Conservation (phyloP, 768 basidiomycete genomes). For the Naganishia vaughanmartiniae region DNA sequence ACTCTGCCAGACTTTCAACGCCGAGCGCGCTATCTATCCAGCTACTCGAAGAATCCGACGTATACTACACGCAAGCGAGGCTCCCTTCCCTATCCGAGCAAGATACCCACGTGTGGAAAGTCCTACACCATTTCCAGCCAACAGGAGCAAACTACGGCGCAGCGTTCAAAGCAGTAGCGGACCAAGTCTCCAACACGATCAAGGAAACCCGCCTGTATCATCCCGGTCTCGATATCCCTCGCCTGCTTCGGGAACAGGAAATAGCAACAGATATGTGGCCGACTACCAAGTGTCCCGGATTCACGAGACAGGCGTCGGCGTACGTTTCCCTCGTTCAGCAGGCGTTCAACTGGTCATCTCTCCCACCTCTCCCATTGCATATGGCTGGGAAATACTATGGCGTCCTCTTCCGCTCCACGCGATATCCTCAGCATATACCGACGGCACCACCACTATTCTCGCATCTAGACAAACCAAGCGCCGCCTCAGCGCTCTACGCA, state of each 20-base stretch:
- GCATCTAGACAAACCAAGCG: background rate
- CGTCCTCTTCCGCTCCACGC: constrained; percentile 80
- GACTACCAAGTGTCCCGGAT: background rate
- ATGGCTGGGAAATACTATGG: constrained; percentile 58
- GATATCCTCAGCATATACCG: constrained; percentile 57
- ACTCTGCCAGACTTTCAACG: no score
- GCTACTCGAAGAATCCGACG: background rate
- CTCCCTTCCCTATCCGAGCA: constrained; percentile 1
- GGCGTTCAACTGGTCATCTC: constrained; percentile 17
- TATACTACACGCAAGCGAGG: constrained; percentile 9
- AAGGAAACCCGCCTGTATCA: background rate
- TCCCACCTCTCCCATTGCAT: background rate
- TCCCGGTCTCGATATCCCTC: background rate
- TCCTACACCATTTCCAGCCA: constrained; percentile 17
- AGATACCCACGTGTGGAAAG: background rate
- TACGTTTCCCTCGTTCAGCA: background rate
- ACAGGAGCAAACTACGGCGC: background rate
- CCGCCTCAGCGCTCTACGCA: constrained; percentile 61
- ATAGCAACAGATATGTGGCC: no score
- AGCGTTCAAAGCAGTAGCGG: background rate
- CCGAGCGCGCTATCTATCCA: background rate
- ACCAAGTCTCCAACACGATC: background rate
- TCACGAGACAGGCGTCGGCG: background rate
- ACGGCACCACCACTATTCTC: constrained; percentile 33
- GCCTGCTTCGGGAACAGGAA: background rate